A percentile compares a stretch with the other conserved stretches of the same genome.
Conservation (phyloP, 768 basidiomycete genomes). For the Suillus lakei region DNA sequence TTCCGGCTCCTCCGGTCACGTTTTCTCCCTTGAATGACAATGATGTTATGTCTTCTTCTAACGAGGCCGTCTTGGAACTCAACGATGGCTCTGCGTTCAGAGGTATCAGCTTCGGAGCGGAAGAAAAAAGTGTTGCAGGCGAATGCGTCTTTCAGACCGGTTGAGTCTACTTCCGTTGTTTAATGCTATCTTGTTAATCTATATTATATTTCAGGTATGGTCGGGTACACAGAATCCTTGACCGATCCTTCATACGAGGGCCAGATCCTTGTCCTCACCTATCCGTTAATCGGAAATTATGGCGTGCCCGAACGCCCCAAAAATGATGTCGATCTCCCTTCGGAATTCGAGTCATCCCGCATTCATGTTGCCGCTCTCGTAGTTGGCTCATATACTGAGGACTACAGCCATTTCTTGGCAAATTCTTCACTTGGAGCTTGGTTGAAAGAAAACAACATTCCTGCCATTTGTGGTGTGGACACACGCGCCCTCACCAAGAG, state of each 20-base stretch:
- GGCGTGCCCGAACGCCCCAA: conserved; percentile 81
- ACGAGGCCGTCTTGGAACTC: conserved; percentile 84
- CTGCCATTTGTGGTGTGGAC: conserved; percentile 95
- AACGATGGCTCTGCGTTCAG: conserved; percentile 86
- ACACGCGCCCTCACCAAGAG: conserved; percentile 96
- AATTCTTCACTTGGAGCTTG: conserved; percentile 85
- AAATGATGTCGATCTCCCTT: conserved; percentile 59
- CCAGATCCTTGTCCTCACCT: conserved; percentile 96
- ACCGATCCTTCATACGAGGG: conserved; percentile 99
- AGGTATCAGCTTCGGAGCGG: conserved; percentile 93
- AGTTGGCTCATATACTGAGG: conserved; percentile 91
- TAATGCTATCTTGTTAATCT: conserved; percentile 20
- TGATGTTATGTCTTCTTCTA: conserved; percentile 14
- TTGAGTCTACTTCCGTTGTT: conserved; percentile 43
- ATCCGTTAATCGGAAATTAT: conserved; percentile 97
- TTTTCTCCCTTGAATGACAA: conserved; percentile 32
- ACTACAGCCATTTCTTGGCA: conserved; percentile 95
- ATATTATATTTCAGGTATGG: conserved; percentile 77
- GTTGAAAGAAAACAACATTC: conserved; percentile 94
- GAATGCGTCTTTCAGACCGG: conserved; percentile 99
- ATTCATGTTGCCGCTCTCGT: conserved; percentile 94
- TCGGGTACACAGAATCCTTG: conserved; percentile 96
- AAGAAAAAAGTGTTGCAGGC: conserved; percentile 88
- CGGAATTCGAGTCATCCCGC: conserved; percentile 91
- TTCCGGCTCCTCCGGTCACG: conserved; percentile 40